Base-by-base conservation (phyloP, 2,329 filamentous ascomycete species). In the Sclerotinia subarctica region DNA sequence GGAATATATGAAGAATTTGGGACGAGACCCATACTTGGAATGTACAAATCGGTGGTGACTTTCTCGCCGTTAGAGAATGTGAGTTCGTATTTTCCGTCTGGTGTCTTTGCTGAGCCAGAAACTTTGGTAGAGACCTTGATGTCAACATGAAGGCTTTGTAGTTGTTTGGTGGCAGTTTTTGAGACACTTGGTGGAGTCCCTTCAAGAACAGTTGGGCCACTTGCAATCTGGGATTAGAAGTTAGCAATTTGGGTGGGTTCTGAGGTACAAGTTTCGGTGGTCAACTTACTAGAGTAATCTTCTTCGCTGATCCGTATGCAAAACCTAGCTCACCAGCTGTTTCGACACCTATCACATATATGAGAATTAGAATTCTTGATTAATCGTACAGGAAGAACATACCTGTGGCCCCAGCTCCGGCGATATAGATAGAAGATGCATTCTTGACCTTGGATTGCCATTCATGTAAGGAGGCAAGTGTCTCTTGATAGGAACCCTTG, bases 1-100 rank as follows among this genome's bases (percentile, higher is more conserved):
- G 83, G 82, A 4, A 88, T 72, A 76, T 82, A 88, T 46, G 82
- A 82, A 5, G 84, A 82, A 77, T 88, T 88, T 64, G 86, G 84
- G 26, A 78, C 72, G 57, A 87, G 74, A 53, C 86, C 86, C 73
- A 83, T 82, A 2, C 86, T 85, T 10, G 85, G 82, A 59, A 89
- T 78, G 76, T 86, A 86, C 26, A 85, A 69, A 71, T 89, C 86
- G 1, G 85, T 84, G 17, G 74, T 73, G 69, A 88, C 72, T 66
- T 78, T 82, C 69, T 83, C 79, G 67, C 83, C 84, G 69, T 76
- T 77, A 42, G 78, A 78, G n/a, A 88, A 79, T 47, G 76, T 76
- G 46, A 88, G 78, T 74, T 83, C 80, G 3, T 81, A 83, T 73
- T 80, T 82, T 69, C 83, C 84, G 70, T 81, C 79, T 1, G 77